A percentile compares a stretch with the other conserved stretches of the same genome.
Conservation (phyloP, 495 filamentous ascomycete species). For the Penicillium roqueforti region DNA sequence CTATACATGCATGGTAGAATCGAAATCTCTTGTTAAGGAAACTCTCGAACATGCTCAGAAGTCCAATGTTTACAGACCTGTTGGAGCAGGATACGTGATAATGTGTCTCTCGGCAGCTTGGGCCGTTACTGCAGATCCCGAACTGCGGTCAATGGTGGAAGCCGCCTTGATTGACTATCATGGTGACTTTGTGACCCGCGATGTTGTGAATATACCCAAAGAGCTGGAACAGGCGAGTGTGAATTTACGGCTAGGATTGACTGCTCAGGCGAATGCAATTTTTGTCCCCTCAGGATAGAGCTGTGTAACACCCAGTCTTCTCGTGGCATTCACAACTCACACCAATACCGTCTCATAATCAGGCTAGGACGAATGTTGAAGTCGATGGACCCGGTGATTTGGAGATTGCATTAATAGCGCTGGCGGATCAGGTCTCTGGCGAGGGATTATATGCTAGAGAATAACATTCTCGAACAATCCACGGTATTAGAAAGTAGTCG, state of each 20-base stretch:
- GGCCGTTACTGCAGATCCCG: constrained; percentile 22
- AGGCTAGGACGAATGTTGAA: neutral
- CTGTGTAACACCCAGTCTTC: too few relatives aligned
- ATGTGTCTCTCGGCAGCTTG: constrained; percentile 29
- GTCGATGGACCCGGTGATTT: neutral
- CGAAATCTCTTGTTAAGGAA: constrained; percentile 24
- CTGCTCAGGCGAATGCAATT: neutral
- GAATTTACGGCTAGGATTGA: constrained; percentile 14
- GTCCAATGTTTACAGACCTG: constrained; percentile 26
- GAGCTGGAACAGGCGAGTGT: constrained; percentile 14
- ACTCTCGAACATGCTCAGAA: constrained; percentile 27
- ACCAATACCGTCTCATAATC: neutral
- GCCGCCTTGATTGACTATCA: constrained; percentile 25
- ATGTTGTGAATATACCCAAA: neutral
- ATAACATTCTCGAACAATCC: neutral
- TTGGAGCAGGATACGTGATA: constrained; percentile 33
- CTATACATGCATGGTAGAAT: constrained; percentile 15
- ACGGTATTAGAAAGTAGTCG: neutral
- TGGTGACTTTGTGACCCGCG: constrained; percentile 20
- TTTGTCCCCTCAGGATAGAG: neutral
- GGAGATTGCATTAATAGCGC: neutral
- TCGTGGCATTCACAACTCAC: too few relatives aligned
- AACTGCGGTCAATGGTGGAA: constrained; percentile 13
- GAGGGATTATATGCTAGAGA: neutral
- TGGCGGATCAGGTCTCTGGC: neutral